phyloP scores from a whole-genome alignment of 2,329 filamentous ascomycete genomes.

The Fusarium transvaalense region DNA sequence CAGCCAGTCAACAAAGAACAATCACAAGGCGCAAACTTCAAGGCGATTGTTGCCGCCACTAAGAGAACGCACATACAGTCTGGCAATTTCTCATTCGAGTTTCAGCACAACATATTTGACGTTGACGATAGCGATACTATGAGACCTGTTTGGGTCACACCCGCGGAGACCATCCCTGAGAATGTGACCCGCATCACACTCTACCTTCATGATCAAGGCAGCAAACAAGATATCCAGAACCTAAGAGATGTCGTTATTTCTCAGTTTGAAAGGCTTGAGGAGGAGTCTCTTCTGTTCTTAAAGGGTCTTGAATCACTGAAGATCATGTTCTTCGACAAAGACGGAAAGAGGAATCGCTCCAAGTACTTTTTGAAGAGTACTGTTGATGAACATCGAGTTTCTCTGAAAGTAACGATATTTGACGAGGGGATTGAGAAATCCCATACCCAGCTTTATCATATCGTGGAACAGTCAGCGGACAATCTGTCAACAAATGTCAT shows the following conservation, averaged over 20 bases:
- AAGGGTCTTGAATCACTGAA: not conserved
- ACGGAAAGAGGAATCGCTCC: not conserved
- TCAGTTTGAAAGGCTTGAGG: conserved; percentile 14
- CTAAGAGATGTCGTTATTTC: not conserved
- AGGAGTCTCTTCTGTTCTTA: conserved; percentile 20
- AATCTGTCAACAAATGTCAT: conserved; percentile 10
- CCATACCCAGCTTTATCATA: conserved; percentile 16
- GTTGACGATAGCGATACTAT: conserved; percentile 13
- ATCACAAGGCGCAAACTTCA: conserved; percentile 33
- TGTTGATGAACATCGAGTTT: not conserved
- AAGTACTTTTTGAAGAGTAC: conserved; percentile 7
- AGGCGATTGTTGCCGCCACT: conserved; percentile 25
- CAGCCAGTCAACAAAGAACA: not conserved
- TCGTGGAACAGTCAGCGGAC: conserved; percentile 4
- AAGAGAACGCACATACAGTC: conserved; percentile 37
- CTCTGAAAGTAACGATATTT: not conserved
- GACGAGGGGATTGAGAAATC: not conserved
- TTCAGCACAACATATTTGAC: conserved; percentile 8
- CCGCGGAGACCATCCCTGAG: not conserved
- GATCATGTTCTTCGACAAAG: not conserved
- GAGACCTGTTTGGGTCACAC: conserved; percentile 26
- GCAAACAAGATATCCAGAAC: not conserved
- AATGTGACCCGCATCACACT: conserved; percentile 29
- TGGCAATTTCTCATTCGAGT: conserved; percentile 33
- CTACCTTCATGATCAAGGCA: conserved; percentile 21